Conservation (phyloP, 2,329 filamentous ascomycete species). For the Rutstroemia sp. region DNA sequence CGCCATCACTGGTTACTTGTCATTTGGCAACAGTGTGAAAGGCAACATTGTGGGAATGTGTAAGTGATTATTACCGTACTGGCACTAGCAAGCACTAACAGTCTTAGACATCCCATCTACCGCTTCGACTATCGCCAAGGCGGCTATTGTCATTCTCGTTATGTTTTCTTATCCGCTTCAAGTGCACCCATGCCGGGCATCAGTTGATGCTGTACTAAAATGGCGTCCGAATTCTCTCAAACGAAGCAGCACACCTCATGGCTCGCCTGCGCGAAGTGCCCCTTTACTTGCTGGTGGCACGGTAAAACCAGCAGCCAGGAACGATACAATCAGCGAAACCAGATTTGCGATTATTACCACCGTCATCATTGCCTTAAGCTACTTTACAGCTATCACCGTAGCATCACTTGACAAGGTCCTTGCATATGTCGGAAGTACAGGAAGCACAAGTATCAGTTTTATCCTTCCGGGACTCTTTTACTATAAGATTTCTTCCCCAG, state of each 20-base stretch:
- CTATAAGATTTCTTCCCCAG: conserved; percentile 92
- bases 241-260: conserved; percentile 28
- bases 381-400: conserved; percentile 85
- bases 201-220: conserved; percentile 84
- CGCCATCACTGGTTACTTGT: conserved; percentile 90
- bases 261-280: conserved; percentile 32
- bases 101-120: conserved; percentile 58
- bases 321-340: conserved; percentile 68
- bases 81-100: background rate
- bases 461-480: conserved; percentile 95
- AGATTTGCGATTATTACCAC: conserved; percentile 89
- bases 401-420: conserved; percentile 83
- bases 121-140: conserved; percentile 84
- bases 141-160: conserved; percentile 91
- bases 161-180: conserved; percentile 96
- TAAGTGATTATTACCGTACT: conserved; percentile 37
- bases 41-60: conserved; percentile 95
- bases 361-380: conserved; percentile 73
- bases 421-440: conserved; percentile 91
- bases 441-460: conserved; percentile 92
- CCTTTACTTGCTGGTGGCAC: conserved; percentile 36
- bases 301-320: conserved; percentile 39
- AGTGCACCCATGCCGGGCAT: conserved; percentile 93
- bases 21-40: conserved; percentile 81
- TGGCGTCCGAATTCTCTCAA: conserved; percentile 62